phyloP scores from a whole-genome alignment of 2,329 filamentous ascomycete genomes.

The Albophoma yamanashiensis region DNA sequence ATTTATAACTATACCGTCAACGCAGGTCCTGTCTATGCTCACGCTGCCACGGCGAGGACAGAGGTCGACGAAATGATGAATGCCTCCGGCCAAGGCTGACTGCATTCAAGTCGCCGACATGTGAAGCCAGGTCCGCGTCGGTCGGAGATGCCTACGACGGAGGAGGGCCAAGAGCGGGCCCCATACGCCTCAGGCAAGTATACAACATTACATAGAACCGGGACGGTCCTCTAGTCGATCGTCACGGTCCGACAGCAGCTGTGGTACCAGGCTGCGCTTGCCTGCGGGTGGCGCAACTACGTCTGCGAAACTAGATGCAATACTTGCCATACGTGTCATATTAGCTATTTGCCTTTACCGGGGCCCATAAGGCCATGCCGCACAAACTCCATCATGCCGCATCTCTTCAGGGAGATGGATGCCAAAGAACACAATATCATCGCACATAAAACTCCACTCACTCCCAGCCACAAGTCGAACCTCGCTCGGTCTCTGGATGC shows the following conservation, averaged over 20 bases:
- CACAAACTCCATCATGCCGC: background rate
- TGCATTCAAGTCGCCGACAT: no score
- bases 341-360: background rate
- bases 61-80: no score
- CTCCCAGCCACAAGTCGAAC: background rate
- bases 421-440: background rate
- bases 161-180: no score
- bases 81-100: no score
- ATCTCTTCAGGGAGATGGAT: background rate
- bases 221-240: no score
- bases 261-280: background rate
- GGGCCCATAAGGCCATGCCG: background rate
- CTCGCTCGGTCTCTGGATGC: background rate
- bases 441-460: background rate
- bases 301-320: no score
- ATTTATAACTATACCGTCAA: background rate
- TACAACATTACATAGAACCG: no score
- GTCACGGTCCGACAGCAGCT: no score
- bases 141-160: no score
- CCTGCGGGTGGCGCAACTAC: background rate
- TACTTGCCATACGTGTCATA: no score
- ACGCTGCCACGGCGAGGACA: background rate
- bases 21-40: background rate
- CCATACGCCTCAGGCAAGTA: no score
- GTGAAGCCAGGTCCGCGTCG: no score